These are phyloP conservation scores for Sporobolomyces roseus DNA, from an alignment of 768 basidiomycete genomes.

Conservation along the genomic window DNA sequence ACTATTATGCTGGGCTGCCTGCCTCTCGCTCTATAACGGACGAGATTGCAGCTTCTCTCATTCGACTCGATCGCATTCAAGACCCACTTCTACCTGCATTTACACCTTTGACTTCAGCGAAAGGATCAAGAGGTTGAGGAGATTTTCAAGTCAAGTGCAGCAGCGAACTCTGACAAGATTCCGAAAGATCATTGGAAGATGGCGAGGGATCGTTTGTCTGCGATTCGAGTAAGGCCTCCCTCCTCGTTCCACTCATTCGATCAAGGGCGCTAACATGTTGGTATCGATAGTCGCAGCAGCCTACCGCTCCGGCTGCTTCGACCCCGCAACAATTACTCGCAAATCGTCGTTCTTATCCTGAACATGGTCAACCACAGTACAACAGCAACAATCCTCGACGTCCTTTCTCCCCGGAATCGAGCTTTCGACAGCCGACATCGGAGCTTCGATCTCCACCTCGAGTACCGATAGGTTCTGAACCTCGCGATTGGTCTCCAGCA, in stretches of 20 bases:
- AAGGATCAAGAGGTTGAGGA: no score
- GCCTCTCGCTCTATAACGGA: no score
- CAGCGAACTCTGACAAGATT: no score
- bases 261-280: no score
- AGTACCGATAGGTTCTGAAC: neutral
- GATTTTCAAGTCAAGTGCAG: no score
- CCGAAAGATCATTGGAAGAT: neutral
- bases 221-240: slow-evolving; percentile 8
- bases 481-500: no score
- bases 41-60: no score
- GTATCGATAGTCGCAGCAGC: neutral
- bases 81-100: no score
- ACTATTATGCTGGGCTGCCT: no score
- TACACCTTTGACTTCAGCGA: no score
- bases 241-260: neutral
- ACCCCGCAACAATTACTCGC: neutral
- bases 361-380: neutral
- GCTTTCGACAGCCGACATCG: no score
- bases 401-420: neutral
- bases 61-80: no score
- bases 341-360: slow-evolving; percentile 10
- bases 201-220: slow-evolving; percentile 25
- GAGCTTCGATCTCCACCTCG: neutral
- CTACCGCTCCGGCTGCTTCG: neutral
- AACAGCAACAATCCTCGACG: neutral